These are phyloP conservation scores for Aspergillus panamensis DNA, from an alignment of 495 filamentous ascomycete species.

Conservation along the genomic window DNA sequence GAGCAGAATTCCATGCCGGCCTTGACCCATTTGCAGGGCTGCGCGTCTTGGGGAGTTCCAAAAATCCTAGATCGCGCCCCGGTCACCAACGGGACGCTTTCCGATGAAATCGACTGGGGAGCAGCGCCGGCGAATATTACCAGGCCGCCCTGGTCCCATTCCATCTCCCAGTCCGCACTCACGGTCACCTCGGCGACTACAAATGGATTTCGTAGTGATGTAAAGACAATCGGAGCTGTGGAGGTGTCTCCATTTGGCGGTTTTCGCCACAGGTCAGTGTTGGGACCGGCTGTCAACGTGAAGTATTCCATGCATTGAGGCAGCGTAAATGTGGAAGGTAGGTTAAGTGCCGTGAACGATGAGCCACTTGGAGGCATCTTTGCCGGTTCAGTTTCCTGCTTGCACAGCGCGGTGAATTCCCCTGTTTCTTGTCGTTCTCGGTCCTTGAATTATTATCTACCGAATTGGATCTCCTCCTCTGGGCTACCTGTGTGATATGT, in stretches of 20 bases:
- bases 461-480: neutral
- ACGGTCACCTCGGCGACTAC: conserved; percentile 58
- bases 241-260: conserved; percentile 53
- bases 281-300: conserved; percentile 52
- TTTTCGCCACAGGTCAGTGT: conserved; percentile 54
- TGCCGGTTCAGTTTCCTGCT: neutral
- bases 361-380: conserved; percentile 50
- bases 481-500: neutral
- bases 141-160: conserved; percentile 67
- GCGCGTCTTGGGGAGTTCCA: conserved; percentile 6
- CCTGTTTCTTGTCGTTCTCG: conserved; percentile 15
- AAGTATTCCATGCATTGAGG: conserved; percentile 57
- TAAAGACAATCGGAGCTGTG: conserved; percentile 57
- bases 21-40: conserved; percentile 57
- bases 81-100: conserved; percentile 14
- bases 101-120: conserved; percentile 41
- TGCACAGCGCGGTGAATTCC: neutral
- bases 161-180: conserved; percentile 55
- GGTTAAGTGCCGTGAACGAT: conserved; percentile 51
- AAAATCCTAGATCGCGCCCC: conserved; percentile 16
- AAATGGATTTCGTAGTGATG: conserved; percentile 50
- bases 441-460: neutral
- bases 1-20: conserved; percentile 55
- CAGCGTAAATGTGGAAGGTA: conserved; percentile 42
- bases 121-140: conserved; percentile 74